Percentiles rank a stretch among this genome's conserved stretches.
Conservation (phyloP, 768 basidiomycete species). For the Termitomyces eurrhizus region DNA sequence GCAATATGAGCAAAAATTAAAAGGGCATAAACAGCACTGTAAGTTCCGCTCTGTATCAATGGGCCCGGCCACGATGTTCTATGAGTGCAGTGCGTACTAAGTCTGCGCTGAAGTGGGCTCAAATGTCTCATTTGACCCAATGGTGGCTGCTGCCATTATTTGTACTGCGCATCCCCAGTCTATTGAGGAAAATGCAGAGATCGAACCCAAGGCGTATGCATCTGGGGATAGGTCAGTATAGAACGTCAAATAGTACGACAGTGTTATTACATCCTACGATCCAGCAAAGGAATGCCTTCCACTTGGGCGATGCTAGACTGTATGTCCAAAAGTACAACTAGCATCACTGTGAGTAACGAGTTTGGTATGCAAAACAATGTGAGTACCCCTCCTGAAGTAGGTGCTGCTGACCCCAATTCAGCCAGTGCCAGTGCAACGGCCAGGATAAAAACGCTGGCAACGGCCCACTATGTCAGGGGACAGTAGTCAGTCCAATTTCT, state of each 20-base stretch:
- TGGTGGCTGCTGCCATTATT: slow-evolving; percentile 47
- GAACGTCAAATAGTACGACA: slow-evolving; percentile 15
- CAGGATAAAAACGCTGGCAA: slow-evolving; percentile 60
- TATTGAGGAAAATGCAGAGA: slow-evolving; percentile 45
- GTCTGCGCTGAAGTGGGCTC: slow-evolving; percentile 29
- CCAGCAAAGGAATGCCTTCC: slow-evolving; percentile 61
- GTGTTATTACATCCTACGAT: slow-evolving; percentile 57
- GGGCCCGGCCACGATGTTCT: background rate
- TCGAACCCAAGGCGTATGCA: slow-evolving; percentile 43
- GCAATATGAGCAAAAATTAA: slow-evolving; percentile 60
- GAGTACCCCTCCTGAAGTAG: slow-evolving; percentile 65
- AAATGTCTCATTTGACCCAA: slow-evolving; percentile 30
- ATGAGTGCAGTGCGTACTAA: slow-evolving; percentile 18
- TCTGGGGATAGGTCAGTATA: slow-evolving; percentile 28
- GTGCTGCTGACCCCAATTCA: slow-evolving; percentile 66
- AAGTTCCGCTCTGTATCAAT: background rate
- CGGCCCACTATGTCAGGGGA: slow-evolving; percentile 44
- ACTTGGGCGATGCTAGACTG: slow-evolving; percentile 50
- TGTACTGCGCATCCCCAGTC: slow-evolving; percentile 63
- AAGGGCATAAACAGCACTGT: slow-evolving; percentile 64
- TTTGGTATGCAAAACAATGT: background rate
- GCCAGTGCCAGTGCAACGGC: slow-evolving; percentile 65
- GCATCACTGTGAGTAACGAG: background rate
- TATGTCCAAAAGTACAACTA: slow-evolving; percentile 72
- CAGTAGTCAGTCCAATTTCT: slow-evolving; percentile 5